Conservation (phyloP, 2,329 filamentous ascomycete genomes). For the Trichoderma brevicompactum region DNA sequence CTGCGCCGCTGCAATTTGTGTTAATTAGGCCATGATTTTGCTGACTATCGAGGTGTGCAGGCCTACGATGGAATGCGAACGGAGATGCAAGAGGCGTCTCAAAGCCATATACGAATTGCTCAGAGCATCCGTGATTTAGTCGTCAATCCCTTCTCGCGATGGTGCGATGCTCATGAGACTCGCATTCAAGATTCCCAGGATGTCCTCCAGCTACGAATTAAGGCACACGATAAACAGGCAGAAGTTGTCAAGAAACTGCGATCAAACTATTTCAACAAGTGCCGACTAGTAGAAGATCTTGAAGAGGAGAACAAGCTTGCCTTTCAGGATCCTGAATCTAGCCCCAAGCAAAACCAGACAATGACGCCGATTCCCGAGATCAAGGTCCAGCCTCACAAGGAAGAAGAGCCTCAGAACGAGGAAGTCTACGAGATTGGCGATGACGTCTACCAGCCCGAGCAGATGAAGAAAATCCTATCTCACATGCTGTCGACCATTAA, state of each 20-base stretch:
- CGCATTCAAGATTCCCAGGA: conserved; percentile 94
- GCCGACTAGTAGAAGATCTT: conserved; percentile 89
- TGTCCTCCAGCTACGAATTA: conserved; percentile 87
- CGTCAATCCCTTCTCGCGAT: conserved; percentile 89
- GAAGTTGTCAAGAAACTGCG: conserved; percentile 90
- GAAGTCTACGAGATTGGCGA: conserved; percentile 90
- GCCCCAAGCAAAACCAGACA: conserved; percentile 58
- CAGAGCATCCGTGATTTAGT: conserved; percentile 96
- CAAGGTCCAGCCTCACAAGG: conserved; percentile 75
- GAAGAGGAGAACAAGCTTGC: conserved; percentile 99
- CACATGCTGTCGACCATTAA: conserved; percentile 88
- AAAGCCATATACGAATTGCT: conserved; percentile 92
- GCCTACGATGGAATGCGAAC: conserved; percentile 91
- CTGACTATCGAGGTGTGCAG: conserved; percentile 50
- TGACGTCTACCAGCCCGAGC: conserved; percentile 79
- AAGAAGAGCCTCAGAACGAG: conserved; percentile 67
- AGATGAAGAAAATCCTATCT: conserved; percentile 85
- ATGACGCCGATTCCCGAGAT: conserved; percentile 82
- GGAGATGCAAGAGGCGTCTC: conserved; percentile 89
- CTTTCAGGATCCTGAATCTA: conserved; percentile 83
- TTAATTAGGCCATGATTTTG: not conserved
- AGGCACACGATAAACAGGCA: conserved; percentile 88
- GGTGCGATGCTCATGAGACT: conserved; percentile 93
- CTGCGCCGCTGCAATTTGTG: not conserved
- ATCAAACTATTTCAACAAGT: conserved; percentile 99